A percentile compares a stretch with the other conserved stretches of the same genome.
phyloP scores from a whole-genome alignment of 306 rosid genomes.

The Citrullus colocynthis region DNA sequence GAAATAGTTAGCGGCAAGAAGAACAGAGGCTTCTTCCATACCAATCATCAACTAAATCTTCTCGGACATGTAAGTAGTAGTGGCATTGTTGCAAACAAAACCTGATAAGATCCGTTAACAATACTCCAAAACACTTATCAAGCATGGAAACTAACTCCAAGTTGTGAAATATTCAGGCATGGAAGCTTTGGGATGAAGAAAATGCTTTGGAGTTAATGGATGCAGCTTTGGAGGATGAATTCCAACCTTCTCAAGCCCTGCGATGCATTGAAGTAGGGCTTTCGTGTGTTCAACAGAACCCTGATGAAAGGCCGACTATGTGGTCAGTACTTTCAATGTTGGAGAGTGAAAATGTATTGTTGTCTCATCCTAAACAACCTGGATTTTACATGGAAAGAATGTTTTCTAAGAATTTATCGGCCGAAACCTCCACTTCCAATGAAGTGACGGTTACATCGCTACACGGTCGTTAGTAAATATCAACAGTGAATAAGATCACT shows the following conservation, averaged over 20 bases:
- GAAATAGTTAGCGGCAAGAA: slow-evolving; percentile 37
- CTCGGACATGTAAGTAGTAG: slow-evolving; percentile 14
- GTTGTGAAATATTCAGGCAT: slow-evolving; percentile 7
- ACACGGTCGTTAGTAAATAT: slow-evolving; percentile 7
- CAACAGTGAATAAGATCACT: background rate
- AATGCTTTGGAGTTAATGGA: slow-evolving; percentile 14
- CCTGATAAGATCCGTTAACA: background rate
- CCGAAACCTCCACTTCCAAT: background rate
- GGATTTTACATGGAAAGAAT: slow-evolving; percentile 14
- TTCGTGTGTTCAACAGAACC: slow-evolving; percentile 17
- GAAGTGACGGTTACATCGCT: slow-evolving; percentile 11
- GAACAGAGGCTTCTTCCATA: slow-evolving; percentile 17
- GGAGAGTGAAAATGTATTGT: slow-evolving; percentile 7
- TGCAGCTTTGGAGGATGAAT: background rate
- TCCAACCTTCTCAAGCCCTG: slow-evolving; percentile 4
- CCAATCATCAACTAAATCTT: slow-evolving; percentile 15
- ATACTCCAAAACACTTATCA: background rate
- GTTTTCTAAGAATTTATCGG: background rate
- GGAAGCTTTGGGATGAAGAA: slow-evolving; percentile 16
- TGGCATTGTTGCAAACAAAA: background rate
- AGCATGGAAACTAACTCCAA: background rate
- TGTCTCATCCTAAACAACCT: slow-evolving; percentile 17
- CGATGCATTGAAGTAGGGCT: slow-evolving; percentile 19
- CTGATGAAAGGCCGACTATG: slow-evolving; percentile 23
- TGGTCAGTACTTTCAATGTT: slow-evolving; percentile 18